Percentiles rank a stretch among this genome's conserved stretches.
These are phyloP conservation scores for Daphne laureola DNA, from an alignment of 441 rosid genomes.

Conservation along the genomic window DNA sequence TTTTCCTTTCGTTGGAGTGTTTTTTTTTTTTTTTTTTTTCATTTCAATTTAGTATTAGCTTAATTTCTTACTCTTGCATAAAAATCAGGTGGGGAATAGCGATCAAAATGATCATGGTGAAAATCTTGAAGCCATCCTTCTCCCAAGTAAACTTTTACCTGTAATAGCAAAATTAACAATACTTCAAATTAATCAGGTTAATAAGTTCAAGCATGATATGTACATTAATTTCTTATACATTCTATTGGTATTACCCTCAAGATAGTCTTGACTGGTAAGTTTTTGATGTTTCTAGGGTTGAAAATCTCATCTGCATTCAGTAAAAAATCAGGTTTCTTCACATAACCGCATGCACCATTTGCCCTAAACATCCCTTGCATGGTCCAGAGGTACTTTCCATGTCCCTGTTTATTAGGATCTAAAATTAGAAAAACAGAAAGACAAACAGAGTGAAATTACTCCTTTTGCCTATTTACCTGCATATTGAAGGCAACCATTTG, in stretches of 20 bases:
- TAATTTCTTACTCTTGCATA: slow-evolving; percentile 40
- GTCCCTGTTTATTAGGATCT: slow-evolving; percentile 27
- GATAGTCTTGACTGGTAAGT: slow-evolving; percentile 21
- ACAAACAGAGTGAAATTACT: neutral
- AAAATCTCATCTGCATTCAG: slow-evolving; percentile 27
- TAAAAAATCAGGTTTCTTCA: slow-evolving; percentile 57
- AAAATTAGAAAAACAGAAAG: neutral
- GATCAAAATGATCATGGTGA: slow-evolving; percentile 46
- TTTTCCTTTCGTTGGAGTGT: slow-evolving; percentile 1
- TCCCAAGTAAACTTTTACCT: slow-evolving; percentile 61
- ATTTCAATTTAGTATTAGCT: too few relatives aligned
- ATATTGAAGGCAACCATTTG: slow-evolving; percentile 91
- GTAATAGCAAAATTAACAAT: neutral
- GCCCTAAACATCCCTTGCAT: slow-evolving; percentile 82
- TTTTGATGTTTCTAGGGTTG: slow-evolving; percentile 22
- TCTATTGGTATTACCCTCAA: slow-evolving; percentile 32
- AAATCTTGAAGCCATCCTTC: slow-evolving; percentile 82
- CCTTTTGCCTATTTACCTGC: slow-evolving; percentile 71
- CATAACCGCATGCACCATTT: slow-evolving; percentile 67
- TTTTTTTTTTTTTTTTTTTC: too few relatives aligned
- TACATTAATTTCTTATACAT: neutral
- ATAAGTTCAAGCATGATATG: neutral
- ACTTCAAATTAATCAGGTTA: neutral
- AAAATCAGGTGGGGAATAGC: slow-evolving; percentile 73
- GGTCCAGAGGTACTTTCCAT: slow-evolving; percentile 45